phyloP scores from a whole-genome alignment of 2,329 filamentous ascomycete species.

The Clarireedia paspali region DNA sequence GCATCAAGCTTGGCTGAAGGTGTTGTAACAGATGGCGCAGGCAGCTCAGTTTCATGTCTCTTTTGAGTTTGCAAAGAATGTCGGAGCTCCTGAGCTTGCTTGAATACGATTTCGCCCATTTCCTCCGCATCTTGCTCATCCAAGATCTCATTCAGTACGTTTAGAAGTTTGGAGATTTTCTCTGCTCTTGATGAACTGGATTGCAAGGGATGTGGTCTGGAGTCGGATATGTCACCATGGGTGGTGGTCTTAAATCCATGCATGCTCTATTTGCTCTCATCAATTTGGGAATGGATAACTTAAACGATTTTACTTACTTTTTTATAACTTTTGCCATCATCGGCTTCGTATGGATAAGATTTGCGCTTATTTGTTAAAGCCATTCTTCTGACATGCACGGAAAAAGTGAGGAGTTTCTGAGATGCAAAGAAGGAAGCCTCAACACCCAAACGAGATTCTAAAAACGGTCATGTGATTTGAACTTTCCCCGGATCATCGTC shows the following conservation, averaged over 20 bases:
- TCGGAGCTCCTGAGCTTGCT: constrained; percentile 18
- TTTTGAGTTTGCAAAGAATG: constrained; percentile 11
- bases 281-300: too few relatives aligned
- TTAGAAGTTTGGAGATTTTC: constrained; percentile 21
- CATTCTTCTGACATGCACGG: not conserved
- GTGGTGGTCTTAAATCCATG: too few relatives aligned
- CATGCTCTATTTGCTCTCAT: too few relatives aligned
- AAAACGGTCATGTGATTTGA: too few relatives aligned
- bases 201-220: not conserved
- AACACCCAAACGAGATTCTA: too few relatives aligned
- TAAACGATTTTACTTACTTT: not conserved
- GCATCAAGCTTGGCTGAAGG: not conserved
- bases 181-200: constrained; percentile 1
- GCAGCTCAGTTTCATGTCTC: not conserved
- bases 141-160: constrained; percentile 21
- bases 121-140: constrained; percentile 15
- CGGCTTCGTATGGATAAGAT: not conserved
- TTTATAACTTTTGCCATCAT: not conserved
- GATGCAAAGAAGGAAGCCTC: not conserved
- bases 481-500: not conserved
- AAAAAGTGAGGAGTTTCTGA: not conserved
- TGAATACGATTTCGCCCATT: constrained; percentile 17
- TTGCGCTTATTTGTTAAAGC: not conserved
- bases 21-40: not conserved
- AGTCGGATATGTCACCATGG: not conserved